Evolutionary conservation across 2,329 filamentous ascomycete genomes (phyloP), one percentile per base, ranked within the genome.

Genomic region (Periconia sp.): DNA sequence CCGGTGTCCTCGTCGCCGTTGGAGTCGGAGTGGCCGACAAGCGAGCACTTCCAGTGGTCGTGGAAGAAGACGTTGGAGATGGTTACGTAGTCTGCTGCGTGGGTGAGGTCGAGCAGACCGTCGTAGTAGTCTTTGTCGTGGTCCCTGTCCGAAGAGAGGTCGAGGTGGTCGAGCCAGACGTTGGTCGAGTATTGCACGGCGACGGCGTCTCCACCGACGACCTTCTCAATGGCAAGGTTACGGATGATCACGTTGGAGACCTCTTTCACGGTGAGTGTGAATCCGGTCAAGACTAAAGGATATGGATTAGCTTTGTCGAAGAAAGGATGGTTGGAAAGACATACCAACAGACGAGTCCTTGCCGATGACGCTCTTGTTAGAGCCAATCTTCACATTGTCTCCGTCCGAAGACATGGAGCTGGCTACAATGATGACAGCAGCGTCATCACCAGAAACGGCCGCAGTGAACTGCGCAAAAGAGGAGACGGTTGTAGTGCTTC

Each of bases 41-140:
- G 73, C 0, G 77, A 80, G 38, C 48, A 51, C 67, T 85, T 85
- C 73, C 74, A 85, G 76, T 84, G 80, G 68, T 81, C 78, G 65
- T 81, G 79, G 51, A 81, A 52, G 63, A 72, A 75, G 52, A 62
- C 53, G 69, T 79, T 78, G 51, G 74, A 77, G 50, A 86, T 72
- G 50, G 78, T 86, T 43, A 86, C 66, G 58, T 72, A 87, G 71
- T 87, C 83, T 8, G 78, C 73, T 33, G 74, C 85, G 68, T 86
- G 84, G 36, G 79, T 85, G 36, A 82, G 70, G 56, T 88, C 85
- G 33, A 84, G 69, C 2, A 88, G 78, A 22, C 85, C 85, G 43
- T 88, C 85, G 61, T 85, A 87, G 72, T 80, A 85, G 72, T 88
- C 83, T 72, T 88, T 88, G 73, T 77, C 82, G 61, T 81, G 73